phyloP scores from a whole-genome alignment of 2,329 filamentous ascomycete genomes.

The Fusarium heterosporum region DNA sequence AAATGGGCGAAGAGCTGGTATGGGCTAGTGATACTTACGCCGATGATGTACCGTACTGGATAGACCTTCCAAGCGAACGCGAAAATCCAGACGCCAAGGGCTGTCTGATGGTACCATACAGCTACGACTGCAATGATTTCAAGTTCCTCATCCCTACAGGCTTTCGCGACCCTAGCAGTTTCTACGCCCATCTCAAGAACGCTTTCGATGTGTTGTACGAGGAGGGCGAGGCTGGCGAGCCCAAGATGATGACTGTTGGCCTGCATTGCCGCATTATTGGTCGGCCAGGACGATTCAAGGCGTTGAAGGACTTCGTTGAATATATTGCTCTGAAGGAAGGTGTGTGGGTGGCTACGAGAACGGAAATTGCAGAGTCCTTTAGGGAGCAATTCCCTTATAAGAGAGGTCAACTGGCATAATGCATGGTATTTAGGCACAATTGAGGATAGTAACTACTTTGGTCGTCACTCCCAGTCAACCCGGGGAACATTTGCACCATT shows the following conservation, averaged over 20 bases:
- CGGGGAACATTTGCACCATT: too few relatives aligned
- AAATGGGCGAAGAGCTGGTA: constrained; percentile 2
- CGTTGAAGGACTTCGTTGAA: constrained; percentile 9
- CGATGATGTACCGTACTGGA: constrained; percentile 18
- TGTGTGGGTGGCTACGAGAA: constrained; percentile 9
- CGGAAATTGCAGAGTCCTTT: background rate
- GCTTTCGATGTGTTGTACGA: constrained; percentile 3
- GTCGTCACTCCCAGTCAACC: too few relatives aligned
- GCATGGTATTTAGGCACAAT: background rate
- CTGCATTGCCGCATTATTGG: constrained; percentile 19
- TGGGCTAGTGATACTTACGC: constrained; percentile 15
- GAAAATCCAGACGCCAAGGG: background rate
- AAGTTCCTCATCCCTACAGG: constrained; percentile 7
- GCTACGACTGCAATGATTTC: constrained; percentile 22
- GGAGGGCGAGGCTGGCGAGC: constrained; percentile 1
- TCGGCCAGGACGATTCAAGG: background rate
- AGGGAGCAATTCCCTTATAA: constrained; percentile 5
- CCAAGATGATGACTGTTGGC: constrained; percentile 7
- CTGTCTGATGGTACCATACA: constrained; percentile 12
- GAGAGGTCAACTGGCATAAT: background rate
- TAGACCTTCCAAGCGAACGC: background rate
- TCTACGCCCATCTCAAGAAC: constrained; percentile 12
- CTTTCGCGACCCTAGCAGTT: background rate
- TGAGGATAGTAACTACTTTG: too few relatives aligned
- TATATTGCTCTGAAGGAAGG: constrained; percentile 10